Conservation (phyloP, 208 protist species). For the Trypanosoma platydactyli region DNA sequence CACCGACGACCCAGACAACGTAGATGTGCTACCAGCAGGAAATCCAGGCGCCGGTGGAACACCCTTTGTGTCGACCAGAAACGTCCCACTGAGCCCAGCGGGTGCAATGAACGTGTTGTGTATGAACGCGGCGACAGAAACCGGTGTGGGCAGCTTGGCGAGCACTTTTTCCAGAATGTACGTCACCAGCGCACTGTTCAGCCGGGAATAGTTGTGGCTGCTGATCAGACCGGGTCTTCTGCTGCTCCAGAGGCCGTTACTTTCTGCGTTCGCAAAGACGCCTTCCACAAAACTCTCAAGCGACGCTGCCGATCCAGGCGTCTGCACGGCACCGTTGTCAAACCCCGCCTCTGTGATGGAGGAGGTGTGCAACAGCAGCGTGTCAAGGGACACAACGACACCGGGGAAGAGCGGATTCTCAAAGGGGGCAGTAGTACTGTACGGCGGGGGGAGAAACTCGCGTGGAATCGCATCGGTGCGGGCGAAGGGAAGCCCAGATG, state of each 20-base stretch:
- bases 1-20: conserved; percentile 20
- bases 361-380: conserved; percentile 60
- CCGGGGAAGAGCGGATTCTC: conserved; percentile 29
- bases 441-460: conserved; percentile 41
- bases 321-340: conserved; percentile 10
- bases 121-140: conserved; percentile 43
- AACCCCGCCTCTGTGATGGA: conserved; percentile 50
- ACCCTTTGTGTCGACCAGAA: conserved; percentile 40
- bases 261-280: conserved; percentile 26
- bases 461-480: conserved; percentile 38
- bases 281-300: conserved; percentile 37
- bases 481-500: conserved; percentile 37
- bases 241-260: conserved; percentile 8
- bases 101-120: conserved; percentile 39
- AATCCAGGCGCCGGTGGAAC: conserved; percentile 21
- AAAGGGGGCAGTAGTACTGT: conserved; percentile 11
- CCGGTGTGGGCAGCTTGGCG: conserved; percentile 3
- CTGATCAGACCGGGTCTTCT: conserved; percentile 21
- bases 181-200: conserved; percentile 54
- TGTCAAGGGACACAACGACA: conserved; percentile 50
- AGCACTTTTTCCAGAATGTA: conserved; percentile 59
- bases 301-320: conserved; percentile 11
- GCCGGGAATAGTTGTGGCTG: conserved; percentile 43
- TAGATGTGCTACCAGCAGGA: conserved; percentile 13
- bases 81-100: conserved; percentile 46